Conservation (phyloP, 1,284 basidiomycete species). For the Papiliotrema nemorosa region DNA sequence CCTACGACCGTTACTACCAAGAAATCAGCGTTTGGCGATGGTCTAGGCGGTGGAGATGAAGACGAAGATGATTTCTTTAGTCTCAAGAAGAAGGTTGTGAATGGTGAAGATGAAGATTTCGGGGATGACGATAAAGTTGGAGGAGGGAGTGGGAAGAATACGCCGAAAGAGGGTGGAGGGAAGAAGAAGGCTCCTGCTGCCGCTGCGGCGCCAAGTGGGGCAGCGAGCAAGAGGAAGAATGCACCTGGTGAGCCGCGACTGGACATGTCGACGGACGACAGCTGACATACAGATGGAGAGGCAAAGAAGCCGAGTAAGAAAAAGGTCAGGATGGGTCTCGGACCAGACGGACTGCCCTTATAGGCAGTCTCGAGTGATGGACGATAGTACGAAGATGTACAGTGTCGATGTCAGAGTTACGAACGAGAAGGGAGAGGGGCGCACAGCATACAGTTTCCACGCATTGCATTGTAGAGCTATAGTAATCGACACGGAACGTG, state of each 20-base stretch:
- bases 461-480: too few relatives aligned
- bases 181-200: conserved; percentile 1
- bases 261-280: neutral
- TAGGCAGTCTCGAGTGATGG: conserved; percentile 6
- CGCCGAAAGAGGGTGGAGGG: conserved; percentile 2
- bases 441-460: too few relatives aligned
- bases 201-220: conserved; percentile 1
- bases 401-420: too few relatives aligned
- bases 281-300: conserved; percentile 7
- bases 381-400: neutral
- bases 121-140: conserved; percentile 19
- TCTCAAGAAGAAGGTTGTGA: conserved; percentile 15
- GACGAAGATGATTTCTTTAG: conserved; percentile 46
- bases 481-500: too few relatives aligned
- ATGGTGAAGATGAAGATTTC: conserved; percentile 33
- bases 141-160: conserved; percentile 2
- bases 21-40: conserved; percentile 35
- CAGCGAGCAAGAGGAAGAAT: conserved; percentile 7
- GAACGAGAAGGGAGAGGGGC: too few relatives aligned
- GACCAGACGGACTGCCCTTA: conserved; percentile 42
- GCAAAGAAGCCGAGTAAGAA: conserved; percentile 32
- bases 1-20: conserved; percentile 9
- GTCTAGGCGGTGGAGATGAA: conserved; percentile 28
- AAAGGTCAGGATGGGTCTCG: conserved; percentile 43
- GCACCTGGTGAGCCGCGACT: neutral